These are phyloP conservation scores for Nigrograna mackinnonii DNA, from an alignment of 2,329 filamentous ascomycete genomes.

Conservation along the genomic window DNA sequence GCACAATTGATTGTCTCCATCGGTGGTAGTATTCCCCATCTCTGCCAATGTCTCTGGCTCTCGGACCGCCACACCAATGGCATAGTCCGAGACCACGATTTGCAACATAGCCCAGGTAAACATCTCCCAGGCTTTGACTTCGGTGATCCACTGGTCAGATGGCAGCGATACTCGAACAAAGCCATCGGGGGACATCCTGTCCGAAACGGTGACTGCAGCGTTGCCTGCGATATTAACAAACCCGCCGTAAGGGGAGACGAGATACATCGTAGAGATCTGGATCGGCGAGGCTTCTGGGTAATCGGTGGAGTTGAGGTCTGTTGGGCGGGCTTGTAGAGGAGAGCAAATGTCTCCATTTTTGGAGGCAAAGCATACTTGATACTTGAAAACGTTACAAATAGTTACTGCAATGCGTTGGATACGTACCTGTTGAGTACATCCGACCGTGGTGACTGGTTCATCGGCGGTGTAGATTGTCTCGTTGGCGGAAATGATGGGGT, in stretches of 20 bases:
- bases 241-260: neutral
- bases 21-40: conserved; percentile 1
- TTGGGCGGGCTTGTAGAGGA: neutral
- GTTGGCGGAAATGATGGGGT: neutral
- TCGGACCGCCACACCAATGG: conserved; percentile 7
- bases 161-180: conserved; percentile 9
- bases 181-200: too few species aligned
- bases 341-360: neutral
- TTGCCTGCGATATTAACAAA: neutral
- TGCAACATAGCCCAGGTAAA: conserved; percentile 8
- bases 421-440: conserved; percentile 8
- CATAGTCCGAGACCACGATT: conserved; percentile 7
- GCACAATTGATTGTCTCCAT: conserved; percentile 12
- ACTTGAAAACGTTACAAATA: neutral
- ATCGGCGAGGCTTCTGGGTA: neutral
- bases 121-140: conserved; percentile 7
- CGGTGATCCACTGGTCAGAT: conserved; percentile 13
- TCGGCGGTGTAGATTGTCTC: conserved; percentile 6
- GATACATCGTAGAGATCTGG: neutral
- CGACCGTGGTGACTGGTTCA: neutral
- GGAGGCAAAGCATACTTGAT: conserved; percentile 5
- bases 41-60: neutral
- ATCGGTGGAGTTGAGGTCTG: neutral
- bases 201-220: too few species aligned
- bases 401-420: neutral